These are phyloP conservation scores for Jasminum sambac DNA, from an alignment of 257 asterid species.

Conservation along the genomic window DNA sequence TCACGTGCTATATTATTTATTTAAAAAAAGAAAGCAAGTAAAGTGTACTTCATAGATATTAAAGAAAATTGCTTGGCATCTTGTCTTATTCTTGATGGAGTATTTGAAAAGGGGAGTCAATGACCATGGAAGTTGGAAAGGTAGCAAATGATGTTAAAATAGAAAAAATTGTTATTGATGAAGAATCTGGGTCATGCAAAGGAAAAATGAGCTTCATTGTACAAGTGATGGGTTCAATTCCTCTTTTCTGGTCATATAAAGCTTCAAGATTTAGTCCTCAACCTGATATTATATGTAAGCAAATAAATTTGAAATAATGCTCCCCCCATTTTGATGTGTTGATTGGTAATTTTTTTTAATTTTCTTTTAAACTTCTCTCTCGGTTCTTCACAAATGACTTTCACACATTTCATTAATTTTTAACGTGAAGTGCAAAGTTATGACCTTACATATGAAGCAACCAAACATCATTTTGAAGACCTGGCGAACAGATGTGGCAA, in stretches of 20 bases:
- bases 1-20: too few species aligned
- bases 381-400: conserved; percentile 20
- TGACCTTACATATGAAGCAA: conserved; percentile 99
- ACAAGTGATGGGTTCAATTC: conserved; percentile 99
- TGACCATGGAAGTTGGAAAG: conserved; percentile 94
- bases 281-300: conserved; percentile 93
- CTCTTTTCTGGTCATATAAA: conserved; percentile 99
- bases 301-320: conserved; percentile 14
- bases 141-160: conserved; percentile 99
- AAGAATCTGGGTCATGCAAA: conserved; percentile 95
- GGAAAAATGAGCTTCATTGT: conserved; percentile 98
- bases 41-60: neutral
- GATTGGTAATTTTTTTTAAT: neutral
- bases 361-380: conserved; percentile 1
- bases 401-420: conserved; percentile 24
- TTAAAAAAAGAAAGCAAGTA: too few species aligned
- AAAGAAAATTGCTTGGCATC: neutral
- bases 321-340: conserved; percentile 15
- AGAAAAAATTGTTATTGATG: conserved; percentile 93
- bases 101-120: conserved; percentile 97
- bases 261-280: conserved; percentile 98
- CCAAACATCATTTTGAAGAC: conserved; percentile 88
- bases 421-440: conserved; percentile 84
- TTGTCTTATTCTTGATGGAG: conserved; percentile 46
- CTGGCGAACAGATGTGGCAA: conserved; percentile 90